Percentiles rank a stretch among this genome's conserved stretches.
These are phyloP conservation scores for Epichloe festucae DNA, from an alignment of 2,329 filamentous ascomycete species.

Conservation along the genomic window DNA sequence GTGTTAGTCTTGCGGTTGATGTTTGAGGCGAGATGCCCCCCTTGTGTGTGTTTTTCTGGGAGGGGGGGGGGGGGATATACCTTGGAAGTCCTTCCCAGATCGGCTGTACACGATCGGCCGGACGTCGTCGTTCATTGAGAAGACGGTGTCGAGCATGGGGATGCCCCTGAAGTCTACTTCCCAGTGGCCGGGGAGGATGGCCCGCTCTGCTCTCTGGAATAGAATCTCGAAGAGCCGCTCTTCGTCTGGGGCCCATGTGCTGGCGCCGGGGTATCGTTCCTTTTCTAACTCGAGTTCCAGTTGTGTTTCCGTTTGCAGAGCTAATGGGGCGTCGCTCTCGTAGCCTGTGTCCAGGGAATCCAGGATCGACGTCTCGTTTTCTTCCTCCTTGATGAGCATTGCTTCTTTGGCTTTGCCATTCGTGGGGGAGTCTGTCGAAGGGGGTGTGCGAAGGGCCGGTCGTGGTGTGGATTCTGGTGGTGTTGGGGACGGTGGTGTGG, in stretches of 20 bases:
- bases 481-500: background rate
- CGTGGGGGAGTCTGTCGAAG: background rate
- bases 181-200: slow-evolving; percentile 28
- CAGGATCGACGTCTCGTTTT: background rate
- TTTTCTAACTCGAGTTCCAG: slow-evolving; percentile 32
- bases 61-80: slow-evolving; percentile 11
- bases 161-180: slow-evolving; percentile 26
- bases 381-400: slow-evolving; percentile 3
- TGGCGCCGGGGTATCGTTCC: slow-evolving; percentile 26
- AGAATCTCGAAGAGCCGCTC: slow-evolving; percentile 29
- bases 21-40: background rate
- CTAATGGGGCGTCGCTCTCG: slow-evolving; percentile 1
- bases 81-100: slow-evolving; percentile 22
- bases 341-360: slow-evolving; percentile 6
- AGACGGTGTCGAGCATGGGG: slow-evolving; percentile 25
- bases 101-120: slow-evolving; percentile 27
- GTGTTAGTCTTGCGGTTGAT: background rate
- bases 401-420: background rate
- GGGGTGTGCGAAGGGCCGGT: too few relatives aligned
- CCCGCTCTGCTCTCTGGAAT: slow-evolving; percentile 27
- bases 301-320: background rate
- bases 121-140: slow-evolving; percentile 17
- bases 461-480: background rate
- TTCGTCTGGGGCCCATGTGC: slow-evolving; percentile 39
- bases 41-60: too few relatives aligned